These are phyloP conservation scores for Parietaria judaica DNA, from an alignment of 306 rosid genomes.

Conservation along the genomic window DNA sequence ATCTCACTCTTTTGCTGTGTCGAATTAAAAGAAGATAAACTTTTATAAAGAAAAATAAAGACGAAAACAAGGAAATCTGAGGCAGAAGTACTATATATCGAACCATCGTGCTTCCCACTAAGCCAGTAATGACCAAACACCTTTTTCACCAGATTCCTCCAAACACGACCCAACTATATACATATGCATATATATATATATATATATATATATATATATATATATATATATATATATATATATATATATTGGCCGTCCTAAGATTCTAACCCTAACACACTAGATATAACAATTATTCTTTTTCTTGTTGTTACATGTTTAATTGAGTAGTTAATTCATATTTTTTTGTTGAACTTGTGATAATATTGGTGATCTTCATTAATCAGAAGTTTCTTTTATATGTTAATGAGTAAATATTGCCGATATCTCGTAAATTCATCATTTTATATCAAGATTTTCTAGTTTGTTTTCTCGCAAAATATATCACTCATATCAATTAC, in stretches of 20 bases:
- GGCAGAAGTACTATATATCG: conserved; percentile 29
- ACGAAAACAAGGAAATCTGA: conserved; percentile 6
- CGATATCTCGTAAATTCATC: too few relatives aligned
- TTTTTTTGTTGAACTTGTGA: too few relatives aligned
- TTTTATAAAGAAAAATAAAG: conserved; percentile 20
- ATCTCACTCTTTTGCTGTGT: conserved; percentile 4
- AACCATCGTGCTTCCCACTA: conserved; percentile 64
- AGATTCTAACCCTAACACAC: conserved; percentile 43
- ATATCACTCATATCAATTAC: too few relatives aligned
- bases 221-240: too few relatives aligned
- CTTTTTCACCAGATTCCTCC: conserved; percentile 60
- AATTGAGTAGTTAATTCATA: neutral
- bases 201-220: too few relatives aligned
- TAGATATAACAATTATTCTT: conserved; percentile 34
- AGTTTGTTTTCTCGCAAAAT: too few relatives aligned
- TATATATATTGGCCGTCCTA: conserved; percentile 48
- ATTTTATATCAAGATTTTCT: too few relatives aligned
- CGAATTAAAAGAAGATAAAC: conserved; percentile 32
- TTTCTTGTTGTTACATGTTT: conserved; percentile 9
- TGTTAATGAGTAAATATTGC: too few relatives aligned
- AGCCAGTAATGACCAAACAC: conserved; percentile 33
- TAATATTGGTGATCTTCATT: too few relatives aligned
- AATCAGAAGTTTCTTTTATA: too few relatives aligned
- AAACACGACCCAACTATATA: conserved; percentile 35
- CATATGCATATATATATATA: too few relatives aligned